Evolutionary conservation across 1,284 basidiomycete species (phyloP).

Genomic region (Microbotryomycetes sp.): DNA sequence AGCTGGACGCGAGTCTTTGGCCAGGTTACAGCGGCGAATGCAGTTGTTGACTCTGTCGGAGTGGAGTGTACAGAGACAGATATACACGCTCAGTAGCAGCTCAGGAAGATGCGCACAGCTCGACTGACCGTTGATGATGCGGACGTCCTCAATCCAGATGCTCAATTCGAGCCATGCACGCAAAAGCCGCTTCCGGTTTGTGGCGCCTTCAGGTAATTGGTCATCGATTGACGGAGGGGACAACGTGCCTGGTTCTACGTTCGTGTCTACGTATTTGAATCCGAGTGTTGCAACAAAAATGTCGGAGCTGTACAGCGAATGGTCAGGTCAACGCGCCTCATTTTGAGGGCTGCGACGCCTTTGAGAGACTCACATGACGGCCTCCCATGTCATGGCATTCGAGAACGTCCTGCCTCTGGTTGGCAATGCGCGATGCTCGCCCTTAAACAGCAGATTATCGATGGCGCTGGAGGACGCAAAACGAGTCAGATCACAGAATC

Average conservation of each 20-base stretch:
- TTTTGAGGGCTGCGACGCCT: too few relatives aligned
- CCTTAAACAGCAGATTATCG: conserved; percentile 26
- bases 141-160: conserved; percentile 15
- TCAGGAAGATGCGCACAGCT: too few relatives aligned
- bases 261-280: neutral
- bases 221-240: conserved; percentile 2
- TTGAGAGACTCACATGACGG: conserved; percentile 8
- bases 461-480: conserved; percentile 7
- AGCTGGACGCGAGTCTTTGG: neutral
- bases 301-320: conserved; percentile 3
- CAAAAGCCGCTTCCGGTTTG: conserved; percentile 10
- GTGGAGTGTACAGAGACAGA: too few relatives aligned
- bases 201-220: neutral
- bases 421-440: conserved; percentile 10
- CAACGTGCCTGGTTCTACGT: neutral
- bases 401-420: conserved; percentile 8
- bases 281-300: conserved; percentile 23
- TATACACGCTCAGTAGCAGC: too few relatives aligned
- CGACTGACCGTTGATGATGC: neutral
- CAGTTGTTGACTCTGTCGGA: too few relatives aligned
- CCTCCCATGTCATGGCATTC: conserved; percentile 11
- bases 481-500: conserved; percentile 14
- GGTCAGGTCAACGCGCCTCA: too few relatives aligned
- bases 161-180: conserved; percentile 28
- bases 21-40: too few relatives aligned